phyloP scores from a whole-genome alignment of 371 early-diverging fungal genomes.

The Syncephalastrum racemosum region DNA sequence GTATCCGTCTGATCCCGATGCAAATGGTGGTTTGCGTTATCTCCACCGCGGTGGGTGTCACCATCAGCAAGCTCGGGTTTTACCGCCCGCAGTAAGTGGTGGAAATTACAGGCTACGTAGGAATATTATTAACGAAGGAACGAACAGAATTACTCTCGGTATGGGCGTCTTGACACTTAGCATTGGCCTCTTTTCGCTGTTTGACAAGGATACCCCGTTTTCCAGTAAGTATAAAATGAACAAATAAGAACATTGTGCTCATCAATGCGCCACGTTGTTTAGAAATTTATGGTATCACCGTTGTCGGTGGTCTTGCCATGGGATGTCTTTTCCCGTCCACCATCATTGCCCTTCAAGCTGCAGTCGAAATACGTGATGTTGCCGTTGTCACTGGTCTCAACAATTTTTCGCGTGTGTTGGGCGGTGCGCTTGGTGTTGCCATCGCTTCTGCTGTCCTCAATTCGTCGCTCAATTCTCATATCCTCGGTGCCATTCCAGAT shows the following conservation, averaged over 20 bases:
- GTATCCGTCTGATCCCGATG: slow-evolving; percentile 51
- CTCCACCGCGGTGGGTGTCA: slow-evolving; percentile 34
- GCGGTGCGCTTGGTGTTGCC: slow-evolving; percentile 47
- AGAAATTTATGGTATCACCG: slow-evolving; percentile 40
- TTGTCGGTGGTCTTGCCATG: slow-evolving; percentile 29
- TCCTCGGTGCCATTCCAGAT: slow-evolving; percentile 26
- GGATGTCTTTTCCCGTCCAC: slow-evolving; percentile 38
- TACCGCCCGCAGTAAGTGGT: slow-evolving; percentile 33
- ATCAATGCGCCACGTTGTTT: neutral
- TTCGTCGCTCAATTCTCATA: slow-evolving; percentile 22
- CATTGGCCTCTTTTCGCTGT: slow-evolving; percentile 31
- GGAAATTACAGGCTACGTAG: neutral
- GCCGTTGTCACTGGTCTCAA: slow-evolving; percentile 44
- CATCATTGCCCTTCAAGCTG: slow-evolving; percentile 46
- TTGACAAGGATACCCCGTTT: slow-evolving; percentile 23
- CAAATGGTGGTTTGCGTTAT: slow-evolving; percentile 39
- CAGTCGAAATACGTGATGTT: slow-evolving; percentile 36
- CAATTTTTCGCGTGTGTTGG: slow-evolving; percentile 40
- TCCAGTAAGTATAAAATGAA: slow-evolving; percentile 18
- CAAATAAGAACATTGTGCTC: neutral
- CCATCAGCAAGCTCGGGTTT: slow-evolving; percentile 44
- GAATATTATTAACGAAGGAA: neutral
- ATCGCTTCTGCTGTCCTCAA: slow-evolving; percentile 36
- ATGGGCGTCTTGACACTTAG: slow-evolving; percentile 33
- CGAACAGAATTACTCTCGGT: slow-evolving; percentile 31